Evolutionary conservation across 208 protist genomes (phyloP).

Genomic region (Trypanosoma conorhini): DNA sequence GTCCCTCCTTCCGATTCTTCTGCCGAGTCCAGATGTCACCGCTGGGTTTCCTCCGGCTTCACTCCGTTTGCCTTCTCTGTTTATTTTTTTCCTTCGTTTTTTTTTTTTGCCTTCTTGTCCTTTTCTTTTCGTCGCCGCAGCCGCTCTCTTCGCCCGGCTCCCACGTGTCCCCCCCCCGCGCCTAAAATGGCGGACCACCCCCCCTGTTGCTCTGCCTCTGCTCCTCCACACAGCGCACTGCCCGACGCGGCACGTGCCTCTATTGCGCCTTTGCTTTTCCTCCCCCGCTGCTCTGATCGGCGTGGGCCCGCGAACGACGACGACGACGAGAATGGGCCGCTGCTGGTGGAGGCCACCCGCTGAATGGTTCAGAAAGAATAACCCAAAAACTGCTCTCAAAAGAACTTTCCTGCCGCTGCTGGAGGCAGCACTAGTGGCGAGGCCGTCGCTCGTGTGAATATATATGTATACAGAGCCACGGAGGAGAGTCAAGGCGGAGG

Average conservation of each 20-base stretch:
- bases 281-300: background rate
- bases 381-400: constrained; percentile 21
- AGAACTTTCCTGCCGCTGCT: constrained; percentile 24
- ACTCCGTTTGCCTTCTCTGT: background rate
- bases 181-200: background rate
- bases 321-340: background rate
- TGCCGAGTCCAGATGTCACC: background rate
- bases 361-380: background rate
- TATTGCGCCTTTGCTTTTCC: background rate
- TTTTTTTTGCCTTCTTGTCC: constrained; percentile 9
- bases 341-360: background rate
- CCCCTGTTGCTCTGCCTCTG: background rate
- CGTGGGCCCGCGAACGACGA: background rate
- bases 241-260: background rate
- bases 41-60: background rate
- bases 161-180: background rate
- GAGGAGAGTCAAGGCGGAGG: constrained; percentile 13
- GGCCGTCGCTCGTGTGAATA: background rate
- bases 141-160: background rate
- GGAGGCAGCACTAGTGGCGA: background rate
- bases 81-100: background rate
- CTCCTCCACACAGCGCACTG: background rate
- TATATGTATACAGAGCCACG: background rate
- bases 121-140: background rate
- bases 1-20: background rate